Percentiles rank a stretch among this genome's conserved stretches.
Evolutionary conservation across 306 rosid genomes (phyloP).

Genomic region (Ceratonia siliqua): DNA sequence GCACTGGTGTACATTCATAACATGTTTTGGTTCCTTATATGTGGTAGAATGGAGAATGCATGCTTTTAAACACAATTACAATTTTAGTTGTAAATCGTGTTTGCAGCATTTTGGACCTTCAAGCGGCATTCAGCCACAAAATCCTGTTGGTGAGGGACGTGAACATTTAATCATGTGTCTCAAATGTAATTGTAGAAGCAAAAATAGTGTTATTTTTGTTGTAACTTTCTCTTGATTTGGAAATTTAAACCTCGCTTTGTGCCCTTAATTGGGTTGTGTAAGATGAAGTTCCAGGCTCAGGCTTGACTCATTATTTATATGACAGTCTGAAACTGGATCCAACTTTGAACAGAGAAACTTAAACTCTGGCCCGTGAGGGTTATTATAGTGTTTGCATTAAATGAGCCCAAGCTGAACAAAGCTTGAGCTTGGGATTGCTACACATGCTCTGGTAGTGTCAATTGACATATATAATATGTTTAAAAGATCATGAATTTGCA

Average conservation of each 20-base stretch:
- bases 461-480: neutral
- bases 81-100: constrained; percentile 55
- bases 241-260: constrained; percentile 31
- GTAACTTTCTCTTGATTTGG: constrained; percentile 15
- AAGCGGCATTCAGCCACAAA: constrained; percentile 60
- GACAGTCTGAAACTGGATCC: constrained; percentile 27
- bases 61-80: constrained; percentile 46
- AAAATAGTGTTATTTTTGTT: neutral
- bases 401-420: constrained; percentile 28
- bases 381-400: constrained; percentile 34
- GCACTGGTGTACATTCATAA: constrained; percentile 21
- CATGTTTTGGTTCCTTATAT: constrained; percentile 41
- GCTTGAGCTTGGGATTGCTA: constrained; percentile 27
- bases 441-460: neutral
- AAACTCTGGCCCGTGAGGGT: constrained; percentile 32
- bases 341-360: constrained; percentile 32
- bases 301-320: constrained; percentile 34
- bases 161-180: constrained; percentile 43
- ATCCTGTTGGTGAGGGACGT: constrained; percentile 47
- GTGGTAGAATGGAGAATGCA: constrained; percentile 48
- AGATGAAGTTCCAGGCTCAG: constrained; percentile 29
- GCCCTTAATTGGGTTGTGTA: constrained; percentile 23
- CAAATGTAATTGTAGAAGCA: constrained; percentile 35
- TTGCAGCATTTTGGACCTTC: constrained; percentile 60
- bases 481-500: constrained; percentile 1